Conservation (phyloP, 1,284 basidiomycete genomes). For the Ustilago trichophora region DNA sequence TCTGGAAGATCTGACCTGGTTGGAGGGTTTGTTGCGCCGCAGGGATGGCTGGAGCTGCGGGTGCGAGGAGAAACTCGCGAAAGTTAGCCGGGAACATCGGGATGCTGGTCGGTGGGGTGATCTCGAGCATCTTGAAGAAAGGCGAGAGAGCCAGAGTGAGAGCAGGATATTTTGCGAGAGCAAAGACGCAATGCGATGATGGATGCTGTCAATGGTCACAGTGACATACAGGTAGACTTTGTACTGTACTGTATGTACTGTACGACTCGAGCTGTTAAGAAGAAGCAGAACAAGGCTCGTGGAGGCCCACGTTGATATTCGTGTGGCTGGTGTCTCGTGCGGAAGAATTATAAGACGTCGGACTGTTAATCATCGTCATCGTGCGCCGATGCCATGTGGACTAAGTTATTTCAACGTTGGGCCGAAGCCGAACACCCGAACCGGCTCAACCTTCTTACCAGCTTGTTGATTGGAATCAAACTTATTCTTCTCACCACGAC, state of each 20-base stretch:
- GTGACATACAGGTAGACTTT: not conserved
- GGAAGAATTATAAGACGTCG: not conserved
- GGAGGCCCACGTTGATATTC: not conserved
- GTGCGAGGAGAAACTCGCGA: slow-evolving; percentile 31
- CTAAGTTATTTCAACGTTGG: too few relatives aligned
- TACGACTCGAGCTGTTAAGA: not conserved
- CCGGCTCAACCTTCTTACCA: not conserved
- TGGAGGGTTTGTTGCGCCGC: slow-evolving; percentile 19
- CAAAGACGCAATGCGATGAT: too few relatives aligned
- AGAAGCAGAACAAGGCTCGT: not conserved
- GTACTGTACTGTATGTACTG: too few relatives aligned
- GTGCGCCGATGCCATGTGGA: slow-evolving; percentile 8
- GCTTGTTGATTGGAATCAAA: not conserved
- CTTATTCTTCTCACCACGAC: not conserved
- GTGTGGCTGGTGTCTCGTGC: slow-evolving; percentile 15
- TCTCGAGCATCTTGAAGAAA: slow-evolving; percentile 32
- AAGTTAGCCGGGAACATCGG: slow-evolving; percentile 35
- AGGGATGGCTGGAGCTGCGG: slow-evolving; percentile 18
- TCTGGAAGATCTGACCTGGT: slow-evolving; percentile 36
- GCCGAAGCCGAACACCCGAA: slow-evolving; percentile 15
- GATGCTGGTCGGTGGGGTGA: slow-evolving; percentile 27
- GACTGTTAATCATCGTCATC: slow-evolving; percentile 17
- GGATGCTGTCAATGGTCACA: too few relatives aligned
- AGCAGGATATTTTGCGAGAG: too few relatives aligned
- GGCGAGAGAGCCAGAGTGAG: too few relatives aligned